These are phyloP conservation scores for Stachybotrys elegans DNA, from an alignment of 2,329 filamentous ascomycete genomes.

Conservation along the genomic window DNA sequence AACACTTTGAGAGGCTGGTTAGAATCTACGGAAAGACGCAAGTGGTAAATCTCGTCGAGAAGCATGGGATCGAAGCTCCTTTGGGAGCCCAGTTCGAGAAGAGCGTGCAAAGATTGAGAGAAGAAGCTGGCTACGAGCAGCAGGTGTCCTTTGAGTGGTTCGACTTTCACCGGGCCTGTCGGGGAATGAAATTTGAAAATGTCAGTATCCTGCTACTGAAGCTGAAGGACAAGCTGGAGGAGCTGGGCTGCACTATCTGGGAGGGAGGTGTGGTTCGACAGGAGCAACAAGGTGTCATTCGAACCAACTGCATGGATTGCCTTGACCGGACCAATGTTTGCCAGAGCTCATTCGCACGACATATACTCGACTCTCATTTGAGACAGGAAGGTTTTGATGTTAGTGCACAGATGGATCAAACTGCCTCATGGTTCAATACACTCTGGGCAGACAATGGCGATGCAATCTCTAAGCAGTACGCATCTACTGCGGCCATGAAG, in stretches of 20 bases:
- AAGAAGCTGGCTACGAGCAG: slow-evolving; percentile 43
- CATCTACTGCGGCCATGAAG: slow-evolving; percentile 91
- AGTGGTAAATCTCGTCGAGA: slow-evolving; percentile 81
- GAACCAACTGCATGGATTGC: slow-evolving; percentile 99
- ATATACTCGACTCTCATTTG: slow-evolving; percentile 76
- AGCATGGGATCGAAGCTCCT: slow-evolving; percentile 73
- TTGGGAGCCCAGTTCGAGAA: slow-evolving; percentile 75
- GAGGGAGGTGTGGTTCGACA: slow-evolving; percentile 34
- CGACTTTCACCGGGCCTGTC: slow-evolving; percentile 88
- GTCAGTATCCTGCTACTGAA: slow-evolving; percentile 73
- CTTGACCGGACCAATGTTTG: slow-evolving; percentile 94
- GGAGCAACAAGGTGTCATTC: slow-evolving; percentile 69
- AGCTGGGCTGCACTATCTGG: slow-evolving; percentile 65
- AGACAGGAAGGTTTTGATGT: slow-evolving; percentile 71
- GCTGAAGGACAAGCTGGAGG: slow-evolving; percentile 61
- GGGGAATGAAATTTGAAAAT: slow-evolving; percentile 97
- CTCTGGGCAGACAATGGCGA: slow-evolving; percentile 98
- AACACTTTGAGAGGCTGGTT: slow-evolving; percentile 69
- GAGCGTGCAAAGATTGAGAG: slow-evolving; percentile 62
- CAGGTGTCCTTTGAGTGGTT: slow-evolving; percentile 80
- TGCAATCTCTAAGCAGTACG: slow-evolving; percentile 91
- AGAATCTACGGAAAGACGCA: slow-evolving; percentile 72
- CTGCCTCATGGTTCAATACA: slow-evolving; percentile 89
- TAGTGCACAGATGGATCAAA: slow-evolving; percentile 68
- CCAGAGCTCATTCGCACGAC: slow-evolving; percentile 83